A percentile compares a stretch with the other conserved stretches of the same genome.
Evolutionary conservation across 2,329 filamentous ascomycete species (phyloP).

Genomic region (Chaetothyriales sp.): DNA sequence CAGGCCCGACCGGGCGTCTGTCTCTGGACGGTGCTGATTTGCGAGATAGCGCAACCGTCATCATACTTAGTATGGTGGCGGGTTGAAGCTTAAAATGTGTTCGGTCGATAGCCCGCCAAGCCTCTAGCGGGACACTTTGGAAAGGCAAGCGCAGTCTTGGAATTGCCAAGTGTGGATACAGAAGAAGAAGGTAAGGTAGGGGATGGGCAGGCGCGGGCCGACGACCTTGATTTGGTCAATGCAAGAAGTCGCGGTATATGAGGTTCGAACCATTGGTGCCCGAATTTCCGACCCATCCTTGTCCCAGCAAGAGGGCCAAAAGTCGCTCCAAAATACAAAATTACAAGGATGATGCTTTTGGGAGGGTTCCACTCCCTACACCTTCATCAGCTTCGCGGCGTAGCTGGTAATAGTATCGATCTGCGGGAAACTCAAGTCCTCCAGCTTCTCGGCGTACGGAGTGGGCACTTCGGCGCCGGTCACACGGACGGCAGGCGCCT

Average conservation of each 20-base stretch:
- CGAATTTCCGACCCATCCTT: neutral
- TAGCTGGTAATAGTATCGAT: constrained; percentile 78
- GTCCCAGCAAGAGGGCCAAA: neutral
- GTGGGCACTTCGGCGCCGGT: constrained; percentile 96
- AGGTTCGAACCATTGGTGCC: neutral
- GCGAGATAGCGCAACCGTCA: too few relatives aligned
- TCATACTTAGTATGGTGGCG: too few relatives aligned
- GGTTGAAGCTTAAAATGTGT: neutral
- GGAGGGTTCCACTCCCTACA: constrained; percentile 37
- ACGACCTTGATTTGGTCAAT: neutral
- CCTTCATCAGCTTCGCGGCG: constrained; percentile 72
- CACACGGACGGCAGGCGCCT: constrained; percentile 82
- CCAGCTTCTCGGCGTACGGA: constrained; percentile 81
- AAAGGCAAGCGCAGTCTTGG: neutral
- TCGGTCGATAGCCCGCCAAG: neutral
- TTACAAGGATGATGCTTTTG: neutral
- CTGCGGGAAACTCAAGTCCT: constrained; percentile 90
- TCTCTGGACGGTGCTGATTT: too few relatives aligned
- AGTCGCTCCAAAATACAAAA: neutral
- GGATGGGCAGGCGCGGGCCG: neutral
- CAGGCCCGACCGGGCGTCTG: too few relatives aligned
- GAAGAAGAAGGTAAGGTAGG: neutral
- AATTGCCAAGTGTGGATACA: neutral
- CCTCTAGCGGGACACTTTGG: neutral
- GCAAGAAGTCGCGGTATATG: neutral